Evolutionary conservation across 1,139 yeast species (phyloP).

Genomic region (Yamadazyma siamensis): DNA sequence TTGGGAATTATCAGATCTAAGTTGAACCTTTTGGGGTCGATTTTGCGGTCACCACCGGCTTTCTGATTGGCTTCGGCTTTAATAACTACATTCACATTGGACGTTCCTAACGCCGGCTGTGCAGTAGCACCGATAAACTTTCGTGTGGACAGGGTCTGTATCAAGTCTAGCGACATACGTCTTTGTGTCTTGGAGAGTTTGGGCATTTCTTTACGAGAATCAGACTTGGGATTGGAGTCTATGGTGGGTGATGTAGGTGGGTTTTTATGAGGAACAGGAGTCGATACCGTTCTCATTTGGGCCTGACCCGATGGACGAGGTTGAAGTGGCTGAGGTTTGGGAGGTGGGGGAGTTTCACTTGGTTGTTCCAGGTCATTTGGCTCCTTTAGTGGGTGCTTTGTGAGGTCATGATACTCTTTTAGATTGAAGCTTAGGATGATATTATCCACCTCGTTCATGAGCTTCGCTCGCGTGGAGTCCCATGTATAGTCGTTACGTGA

Average conservation of each 20-base stretch:
- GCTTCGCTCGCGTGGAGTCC: slow-evolving; percentile 15
- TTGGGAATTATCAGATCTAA: slow-evolving; percentile 13
- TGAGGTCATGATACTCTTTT: slow-evolving; percentile 12
- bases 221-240: no score
- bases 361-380: no score
- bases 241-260: no score
- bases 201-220: slow-evolving; percentile 21
- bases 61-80: slow-evolving; percentile 20
- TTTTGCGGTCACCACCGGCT: no score
- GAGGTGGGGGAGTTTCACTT: no score
- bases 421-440: slow-evolving; percentile 17
- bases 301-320: not conserved
- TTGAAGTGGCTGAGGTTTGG: slow-evolving; percentile 1
- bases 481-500: slow-evolving; percentile 14
- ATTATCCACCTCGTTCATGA: slow-evolving; percentile 19
- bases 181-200: slow-evolving; percentile 22
- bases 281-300: not conserved
- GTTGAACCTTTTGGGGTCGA: slow-evolving; percentile 7
- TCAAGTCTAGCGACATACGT: slow-evolving; percentile 31
- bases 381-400: slow-evolving; percentile 5
- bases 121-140: not conserved
- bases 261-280: not conserved
- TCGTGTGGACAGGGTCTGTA: no score
- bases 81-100: slow-evolving; percentile 34
- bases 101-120: slow-evolving; percentile 31